phyloP scores from a whole-genome alignment of 805 yeast species.

The Saturnispora gosingensis region DNA sequence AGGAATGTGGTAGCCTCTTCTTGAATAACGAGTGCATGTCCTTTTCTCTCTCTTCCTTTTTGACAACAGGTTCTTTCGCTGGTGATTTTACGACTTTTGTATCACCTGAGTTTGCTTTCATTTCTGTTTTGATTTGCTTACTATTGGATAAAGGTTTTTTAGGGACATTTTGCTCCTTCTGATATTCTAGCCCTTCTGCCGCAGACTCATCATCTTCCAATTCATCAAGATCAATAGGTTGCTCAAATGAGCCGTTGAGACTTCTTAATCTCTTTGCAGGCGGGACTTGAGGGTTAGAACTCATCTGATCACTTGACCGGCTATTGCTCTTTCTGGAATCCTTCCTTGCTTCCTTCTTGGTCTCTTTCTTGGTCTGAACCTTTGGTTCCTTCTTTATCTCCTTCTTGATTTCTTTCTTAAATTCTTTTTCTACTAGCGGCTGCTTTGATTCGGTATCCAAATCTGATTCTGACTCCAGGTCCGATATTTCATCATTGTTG shows the following conservation, averaged over 20 bases:
- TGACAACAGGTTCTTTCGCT: background rate
- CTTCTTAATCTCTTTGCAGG: constrained; percentile 3
- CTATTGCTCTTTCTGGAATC: background rate
- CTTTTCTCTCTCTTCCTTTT: background rate
- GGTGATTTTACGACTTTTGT: background rate
- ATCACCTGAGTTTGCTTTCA: background rate
- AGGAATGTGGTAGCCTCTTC: constrained; percentile 5
- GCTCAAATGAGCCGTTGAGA: constrained; percentile 1
- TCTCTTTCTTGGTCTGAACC: background rate
- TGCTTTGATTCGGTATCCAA: background rate
- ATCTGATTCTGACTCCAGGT: background rate
- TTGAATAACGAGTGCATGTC: constrained; percentile 7
- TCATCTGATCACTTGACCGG: background rate
- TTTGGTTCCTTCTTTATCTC: background rate
- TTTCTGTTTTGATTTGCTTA: background rate
- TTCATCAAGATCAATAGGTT: constrained; percentile 12
- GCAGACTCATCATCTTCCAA: constrained; percentile 7
- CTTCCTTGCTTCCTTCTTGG: background rate
- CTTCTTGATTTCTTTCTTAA: background rate
- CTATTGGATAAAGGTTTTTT: background rate
- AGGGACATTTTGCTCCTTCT: background rate
- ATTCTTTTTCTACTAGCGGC: background rate
- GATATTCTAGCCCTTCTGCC: background rate
- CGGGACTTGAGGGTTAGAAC: background rate
- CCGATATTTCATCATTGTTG: background rate